A percentile compares a stretch with the other conserved stretches of the same genome.
Evolutionary conservation across 768 basidiomycete genomes (phyloP).

Genomic region (Guyanaporus albipodus): DNA sequence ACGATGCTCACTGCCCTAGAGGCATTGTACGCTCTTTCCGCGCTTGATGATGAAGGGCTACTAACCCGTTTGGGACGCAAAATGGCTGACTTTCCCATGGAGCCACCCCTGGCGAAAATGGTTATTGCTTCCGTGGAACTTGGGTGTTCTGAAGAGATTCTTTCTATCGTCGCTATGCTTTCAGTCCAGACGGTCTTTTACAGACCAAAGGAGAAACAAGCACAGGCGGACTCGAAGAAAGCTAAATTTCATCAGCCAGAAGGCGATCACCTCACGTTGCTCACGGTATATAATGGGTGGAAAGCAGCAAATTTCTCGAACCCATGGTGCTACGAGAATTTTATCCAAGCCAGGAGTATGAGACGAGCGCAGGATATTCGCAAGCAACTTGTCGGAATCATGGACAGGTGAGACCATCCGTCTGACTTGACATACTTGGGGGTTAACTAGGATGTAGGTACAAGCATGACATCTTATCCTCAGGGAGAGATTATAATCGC

Average conservation of each 20-base stretch:
- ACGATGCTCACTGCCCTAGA: constrained; percentile 97
- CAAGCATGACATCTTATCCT: constrained; percentile 94
- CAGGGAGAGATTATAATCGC: constrained; percentile 87
- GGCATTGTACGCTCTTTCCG: constrained; percentile 90
- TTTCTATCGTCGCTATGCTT: constrained; percentile 97
- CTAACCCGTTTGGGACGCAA: constrained; percentile 93
- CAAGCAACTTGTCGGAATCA: constrained; percentile 96
- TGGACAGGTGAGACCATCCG: constrained; percentile 76
- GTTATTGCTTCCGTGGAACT: constrained; percentile 95
- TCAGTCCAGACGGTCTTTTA: constrained; percentile 97
- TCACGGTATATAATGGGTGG: constrained; percentile 99
- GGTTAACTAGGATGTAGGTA: constrained; percentile 49
- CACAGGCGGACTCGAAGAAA: constrained; percentile 98
- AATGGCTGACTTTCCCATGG: constrained; percentile 99
- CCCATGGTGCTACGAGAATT: constrained; percentile 99
- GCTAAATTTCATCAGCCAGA: constrained; percentile 99
- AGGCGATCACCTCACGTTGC: constrained; percentile 88
- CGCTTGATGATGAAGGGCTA: constrained; percentile 94
- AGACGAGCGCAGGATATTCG: constrained; percentile 94
- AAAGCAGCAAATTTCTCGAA: constrained; percentile 94
- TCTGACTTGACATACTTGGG: background rate
- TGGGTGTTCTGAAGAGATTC: constrained; percentile 96
- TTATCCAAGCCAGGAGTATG: constrained; percentile 97
- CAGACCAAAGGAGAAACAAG: constrained; percentile 99
- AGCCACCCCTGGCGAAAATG: constrained; percentile 96